Evolutionary conservation across 176 grass and related monocot genomes (phyloP), one percentile per base, ranked within the genome.

Genomic region (Puya raimondii): DNA sequence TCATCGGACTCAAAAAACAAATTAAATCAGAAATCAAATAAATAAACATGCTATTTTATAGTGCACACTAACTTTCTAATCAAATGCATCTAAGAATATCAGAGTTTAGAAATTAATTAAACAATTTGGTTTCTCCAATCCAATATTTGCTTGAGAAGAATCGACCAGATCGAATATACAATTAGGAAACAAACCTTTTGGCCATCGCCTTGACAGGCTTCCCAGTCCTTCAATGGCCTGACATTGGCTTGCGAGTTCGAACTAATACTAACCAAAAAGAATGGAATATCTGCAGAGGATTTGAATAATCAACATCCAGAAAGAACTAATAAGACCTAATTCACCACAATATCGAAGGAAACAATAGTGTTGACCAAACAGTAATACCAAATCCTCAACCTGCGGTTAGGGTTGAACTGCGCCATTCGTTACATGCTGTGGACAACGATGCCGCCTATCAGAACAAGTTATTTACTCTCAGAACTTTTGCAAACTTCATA

Each of bases 171-270:
- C 1, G 15, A 63, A 67, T 13, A 29, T 67, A 82, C 0, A 48
- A 64, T 57, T 16, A 70, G 13, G 4, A 1, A 51, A 82, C 47
- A 63, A 56, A 96, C 91, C 83, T 84, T 96, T 80, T 86, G 53
- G 48, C 49, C 65, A 71, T 72, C 79, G 7, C 61, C 78, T 74
- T 70, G 75, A 65, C 72, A 90, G 59, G 25, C 50, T 82, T 88
- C 68, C 86, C 86, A 97, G 49, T 92, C 89, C 79, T 88, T 92
- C 64, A 97, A 77, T 53, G 74, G 82, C 66, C 81, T 90, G 69
- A 97, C 12, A n/a, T 71, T 83, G 70, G 63, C 82, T 79, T 50
- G 23, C 7, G 79, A 90, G 80, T 77, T 72, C 51, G 67, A 83
- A 21, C 58, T 64, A 85, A 97, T 80, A 72, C 49, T 74, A 42